Conservation (phyloP, 2,329 filamentous ascomycete genomes). For the Colletotrichum simmondsii region DNA sequence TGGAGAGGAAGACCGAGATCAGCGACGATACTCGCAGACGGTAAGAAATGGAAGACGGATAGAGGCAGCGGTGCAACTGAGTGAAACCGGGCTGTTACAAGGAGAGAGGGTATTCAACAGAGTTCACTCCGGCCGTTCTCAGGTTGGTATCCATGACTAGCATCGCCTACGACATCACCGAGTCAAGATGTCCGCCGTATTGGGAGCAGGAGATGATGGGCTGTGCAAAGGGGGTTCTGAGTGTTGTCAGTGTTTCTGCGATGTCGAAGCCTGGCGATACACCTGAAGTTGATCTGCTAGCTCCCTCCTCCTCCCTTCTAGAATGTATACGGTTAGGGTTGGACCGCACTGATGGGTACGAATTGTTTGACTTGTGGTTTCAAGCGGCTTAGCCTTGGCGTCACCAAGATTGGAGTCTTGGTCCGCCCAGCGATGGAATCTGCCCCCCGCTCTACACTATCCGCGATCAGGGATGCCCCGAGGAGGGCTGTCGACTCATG, state of each 20-base stretch:
- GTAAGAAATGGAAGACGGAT: not conserved
- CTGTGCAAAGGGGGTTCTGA: not conserved
- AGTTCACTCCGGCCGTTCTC: not conserved
- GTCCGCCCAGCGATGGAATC: constrained; percentile 8
- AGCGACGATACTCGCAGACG: not conserved
- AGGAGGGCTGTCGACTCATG: constrained; percentile 17
- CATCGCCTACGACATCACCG: not conserved
- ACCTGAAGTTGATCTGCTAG: not conserved
- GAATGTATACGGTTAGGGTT: constrained; percentile 1
- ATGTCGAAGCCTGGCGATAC: not conserved
- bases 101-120: not conserved
- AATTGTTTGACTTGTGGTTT: constrained; percentile 28
- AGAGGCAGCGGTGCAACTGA: constrained; percentile 9
- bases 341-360: constrained; percentile 10
- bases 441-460: not conserved
- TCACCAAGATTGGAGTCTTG: constrained; percentile 19
- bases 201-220: not conserved
- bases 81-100: constrained; percentile 24
- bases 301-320: not conserved
- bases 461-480: not conserved
- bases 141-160: constrained; percentile 17
- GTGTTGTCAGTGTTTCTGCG: constrained; percentile 2
- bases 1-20: not conserved
- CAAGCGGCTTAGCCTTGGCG: constrained; percentile 14
- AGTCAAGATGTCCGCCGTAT: constrained; percentile 9